Evolutionary conservation across 2,329 filamentous ascomycete genomes (phyloP), one percentile per base, ranked within the genome.

Genomic region (Aureobasidium lini): DNA sequence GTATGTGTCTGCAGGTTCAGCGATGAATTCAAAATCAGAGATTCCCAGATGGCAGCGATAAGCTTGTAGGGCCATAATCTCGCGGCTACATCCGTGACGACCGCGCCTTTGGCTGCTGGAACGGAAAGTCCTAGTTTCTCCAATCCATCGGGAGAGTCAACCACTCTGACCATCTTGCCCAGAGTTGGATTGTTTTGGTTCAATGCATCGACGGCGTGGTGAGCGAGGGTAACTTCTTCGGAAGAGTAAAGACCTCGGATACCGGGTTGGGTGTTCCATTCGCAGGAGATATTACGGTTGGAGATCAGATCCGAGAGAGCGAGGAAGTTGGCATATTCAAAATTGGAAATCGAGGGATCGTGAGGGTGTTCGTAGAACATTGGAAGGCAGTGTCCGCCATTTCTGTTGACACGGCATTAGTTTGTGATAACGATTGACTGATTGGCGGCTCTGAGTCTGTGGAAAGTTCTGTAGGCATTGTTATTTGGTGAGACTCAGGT

Each of bases 11-110:
- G 88, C 29, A 93, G 76, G 66, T 91, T 91, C 67, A 91, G 84
- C 9, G 68, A 70, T 0, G 63, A 32, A 1, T 71, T 70, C 16
- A 76, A 72, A 7, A 81, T 66, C 0, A 89, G 78, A 8, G 76
- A 71, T 68, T 89, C 83, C 0, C 95, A 74, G 0, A 92, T 78
- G 72, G 84, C 87, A 1, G 84, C 77, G 1, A 95, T 85, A 16
- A 95, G 81, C 73, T 94, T 95, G 72, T 95, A 95, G 0, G 90
- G 90, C 88, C 88, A 92, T 47, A 90, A 70, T 65, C 84, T 84
- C 0, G 85, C 88, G 0, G 89, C 88, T 43, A 82, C 75, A 42
- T 76, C 75, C 62, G 86, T 86, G 15, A 86, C 74, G 3, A 90
- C 79, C 6, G 84, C 87, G 2, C 85, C 89, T 7, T 79, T 68